phyloP scores from a whole-genome alignment of 345 rosid genomes.

The Lumnitzera littorea region DNA sequence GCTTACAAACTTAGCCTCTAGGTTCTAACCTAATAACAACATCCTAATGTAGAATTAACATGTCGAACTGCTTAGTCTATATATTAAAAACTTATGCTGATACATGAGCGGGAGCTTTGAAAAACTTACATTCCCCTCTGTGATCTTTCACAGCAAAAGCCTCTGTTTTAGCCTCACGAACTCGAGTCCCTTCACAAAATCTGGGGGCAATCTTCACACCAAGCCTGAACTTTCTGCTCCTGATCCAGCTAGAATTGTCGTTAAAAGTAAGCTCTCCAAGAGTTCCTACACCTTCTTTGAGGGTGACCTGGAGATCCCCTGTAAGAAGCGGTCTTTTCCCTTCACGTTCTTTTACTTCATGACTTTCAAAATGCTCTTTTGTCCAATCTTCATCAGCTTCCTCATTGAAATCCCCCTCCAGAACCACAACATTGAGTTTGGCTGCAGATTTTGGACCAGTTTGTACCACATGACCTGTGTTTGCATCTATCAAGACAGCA shows the following conservation, averaged over 20 bases:
- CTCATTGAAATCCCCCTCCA: conserved; percentile 81
- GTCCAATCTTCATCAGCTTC: conserved; percentile 64
- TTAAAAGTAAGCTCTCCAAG: conserved; percentile 82
- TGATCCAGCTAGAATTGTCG: conserved; percentile 95
- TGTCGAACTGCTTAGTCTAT: not conserved
- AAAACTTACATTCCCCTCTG: conserved; percentile 80
- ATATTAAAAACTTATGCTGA: not conserved
- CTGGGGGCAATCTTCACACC: conserved; percentile 61
- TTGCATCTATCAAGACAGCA: conserved; percentile 54
- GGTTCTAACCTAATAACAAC: not conserved
- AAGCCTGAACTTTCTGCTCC: conserved; percentile 93
- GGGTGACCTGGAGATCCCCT: conserved; percentile 63
- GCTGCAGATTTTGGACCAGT: conserved; percentile 60
- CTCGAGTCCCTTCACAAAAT: conserved; percentile 38
- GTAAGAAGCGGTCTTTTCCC: conserved; percentile 87
- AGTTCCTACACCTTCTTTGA: conserved; percentile 85
- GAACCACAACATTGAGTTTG: conserved; percentile 65
- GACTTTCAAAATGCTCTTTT: conserved; percentile 61
- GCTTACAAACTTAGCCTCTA: too few relatives aligned
- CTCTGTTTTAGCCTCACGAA: conserved; percentile 86
- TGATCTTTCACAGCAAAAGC: conserved; percentile 97
- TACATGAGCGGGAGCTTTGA: not conserved
- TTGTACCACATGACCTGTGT: conserved; percentile 54
- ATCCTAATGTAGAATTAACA: not conserved
- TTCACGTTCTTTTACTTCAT: conserved; percentile 75